Evolutionary conservation across 2,329 filamentous ascomycete genomes (phyloP), one percentile per base, ranked within the genome.

Genomic region (Arthrobotrys musiformis): DNA sequence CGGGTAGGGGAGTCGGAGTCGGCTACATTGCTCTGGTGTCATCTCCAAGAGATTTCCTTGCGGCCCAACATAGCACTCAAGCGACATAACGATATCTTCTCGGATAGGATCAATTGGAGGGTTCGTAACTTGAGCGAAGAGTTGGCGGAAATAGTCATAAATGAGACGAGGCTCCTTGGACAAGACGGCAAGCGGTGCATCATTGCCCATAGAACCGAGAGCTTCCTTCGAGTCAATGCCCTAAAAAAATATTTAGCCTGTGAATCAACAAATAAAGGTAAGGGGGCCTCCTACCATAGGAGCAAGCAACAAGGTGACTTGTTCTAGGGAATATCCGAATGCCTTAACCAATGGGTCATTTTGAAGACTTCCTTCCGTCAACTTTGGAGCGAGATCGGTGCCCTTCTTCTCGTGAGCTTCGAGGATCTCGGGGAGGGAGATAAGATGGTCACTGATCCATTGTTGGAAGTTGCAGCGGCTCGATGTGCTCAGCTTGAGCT

Each of bases 111-210:
- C 94, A 82, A 98, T 98, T 13, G 94, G 94, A 80, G 94, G 94
- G 84, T 98, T 98, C 78, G 94, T 98, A 83, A 98, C 94, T 85
- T 98, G 94, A 8, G 94, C 94, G 84, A 98, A 98, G 48, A 98
- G 90, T 86, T 98, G 93, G 79, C 94, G 90, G 90, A 98, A 98
- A 86, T 98, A 98, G 84, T 97, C 94, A 84, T 92, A 97, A 19
- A 97, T 88, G 66, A 97, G 87, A 80, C 94, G 92, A 80, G 94
- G 93, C 79, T 94, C 92, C 79, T 92, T 89, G n/a, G 94, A 92
- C 83, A 98, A 87, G 84, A 93, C 97, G 64, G 94, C 94, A 79
- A 98, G 86, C 48, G 94, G 94, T 50, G 92, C 93, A 86, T 98
- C 94, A 83, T 98, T 98, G 81, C 94, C 94, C 94, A 98, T 98